Evolutionary conservation across 2,329 filamentous ascomycete genomes (phyloP).

Genomic region (Niveomyces coronatus): DNA sequence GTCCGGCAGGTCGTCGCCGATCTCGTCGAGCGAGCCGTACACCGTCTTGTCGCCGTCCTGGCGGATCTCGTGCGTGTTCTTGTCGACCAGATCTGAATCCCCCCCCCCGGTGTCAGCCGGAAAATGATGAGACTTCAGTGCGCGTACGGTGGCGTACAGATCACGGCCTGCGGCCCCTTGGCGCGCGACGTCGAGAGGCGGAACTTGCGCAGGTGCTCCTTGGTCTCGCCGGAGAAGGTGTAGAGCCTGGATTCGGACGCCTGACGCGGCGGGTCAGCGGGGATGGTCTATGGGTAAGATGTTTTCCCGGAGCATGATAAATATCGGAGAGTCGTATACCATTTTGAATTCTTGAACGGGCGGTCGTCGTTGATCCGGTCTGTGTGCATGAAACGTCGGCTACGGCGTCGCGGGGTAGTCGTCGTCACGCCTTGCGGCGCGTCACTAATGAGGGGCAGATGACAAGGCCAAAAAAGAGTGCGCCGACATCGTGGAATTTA

Average conservation of each 20-base stretch:
- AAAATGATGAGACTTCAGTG: too few relatives aligned
- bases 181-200: slow-evolving; percentile 80
- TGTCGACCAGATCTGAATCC: slow-evolving; percentile 89
- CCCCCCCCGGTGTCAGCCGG: too few relatives aligned
- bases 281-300: neutral
- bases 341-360: neutral
- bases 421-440: too few relatives aligned
- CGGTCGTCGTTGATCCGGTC: too few relatives aligned
- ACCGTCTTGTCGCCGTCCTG: slow-evolving; percentile 66
- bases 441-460: too few relatives aligned
- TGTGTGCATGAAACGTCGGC: too few relatives aligned
- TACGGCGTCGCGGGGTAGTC: too few relatives aligned
- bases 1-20: slow-evolving; percentile 85
- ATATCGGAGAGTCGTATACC: neutral
- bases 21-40: slow-evolving; percentile 70
- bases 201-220: slow-evolving; percentile 87
- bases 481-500: too few relatives aligned
- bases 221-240: slow-evolving; percentile 84
- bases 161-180: slow-evolving; percentile 79
- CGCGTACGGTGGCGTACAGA: slow-evolving; percentile 61
- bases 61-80: slow-evolving; percentile 79
- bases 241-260: slow-evolving; percentile 80
- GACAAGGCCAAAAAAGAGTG: too few relatives aligned
- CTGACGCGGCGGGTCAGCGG: slow-evolving; percentile 14
- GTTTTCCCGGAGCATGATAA: neutral